These are phyloP conservation scores for Dendrostoma leiphaemia DNA, from an alignment of 2,329 filamentous ascomycete genomes.

Conservation along the genomic window DNA sequence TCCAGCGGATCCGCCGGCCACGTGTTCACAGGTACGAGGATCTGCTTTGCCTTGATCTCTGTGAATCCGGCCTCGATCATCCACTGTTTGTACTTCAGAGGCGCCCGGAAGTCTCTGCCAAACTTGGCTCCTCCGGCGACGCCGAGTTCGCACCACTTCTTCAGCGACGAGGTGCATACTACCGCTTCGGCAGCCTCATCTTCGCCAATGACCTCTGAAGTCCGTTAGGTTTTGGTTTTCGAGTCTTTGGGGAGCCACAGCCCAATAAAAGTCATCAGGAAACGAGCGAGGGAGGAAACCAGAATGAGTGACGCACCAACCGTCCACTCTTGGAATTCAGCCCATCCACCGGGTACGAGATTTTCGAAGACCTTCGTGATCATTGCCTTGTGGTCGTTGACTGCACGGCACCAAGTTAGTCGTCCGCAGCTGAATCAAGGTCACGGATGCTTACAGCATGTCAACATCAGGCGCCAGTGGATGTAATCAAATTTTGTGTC, in stretches of 20 bases:
- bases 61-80: slow-evolving; percentile 29
- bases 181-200: not conserved
- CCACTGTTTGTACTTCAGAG: slow-evolving; percentile 24
- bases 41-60: slow-evolving; percentile 23
- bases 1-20: not conserved
- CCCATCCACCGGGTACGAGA: not conserved
- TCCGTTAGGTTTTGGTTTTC: not conserved
- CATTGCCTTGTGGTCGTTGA: not conserved
- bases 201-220: not conserved
- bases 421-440: not conserved
- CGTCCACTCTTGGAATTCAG: not conserved
- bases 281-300: no score
- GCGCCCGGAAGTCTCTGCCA: slow-evolving; percentile 20
- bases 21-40: not conserved
- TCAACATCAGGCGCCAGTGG: slow-evolving; percentile 1
- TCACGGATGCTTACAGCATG: not conserved
- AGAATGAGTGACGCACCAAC: not conserved
- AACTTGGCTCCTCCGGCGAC: not conserved
- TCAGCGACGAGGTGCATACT: not conserved
- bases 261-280: no score
- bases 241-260: not conserved
- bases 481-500: not conserved
- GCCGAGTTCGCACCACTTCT: not conserved
- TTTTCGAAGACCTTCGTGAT: not conserved
- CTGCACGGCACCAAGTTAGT: not conserved